phyloP scores from a whole-genome alignment of 164 flowering plant species.

The Tinospora cordifolia region DNA sequence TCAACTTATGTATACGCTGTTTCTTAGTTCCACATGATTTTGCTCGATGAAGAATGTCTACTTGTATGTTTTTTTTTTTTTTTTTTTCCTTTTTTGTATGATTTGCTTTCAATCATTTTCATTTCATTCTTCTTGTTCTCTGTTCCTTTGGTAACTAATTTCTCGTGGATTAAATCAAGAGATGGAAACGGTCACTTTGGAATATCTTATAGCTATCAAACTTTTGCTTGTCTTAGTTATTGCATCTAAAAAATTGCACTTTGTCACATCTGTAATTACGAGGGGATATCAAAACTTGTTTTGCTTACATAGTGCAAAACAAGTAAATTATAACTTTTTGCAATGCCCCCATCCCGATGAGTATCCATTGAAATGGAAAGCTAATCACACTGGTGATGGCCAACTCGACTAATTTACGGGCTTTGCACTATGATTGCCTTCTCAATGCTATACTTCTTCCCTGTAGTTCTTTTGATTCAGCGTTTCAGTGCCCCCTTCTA shows the following conservation, averaged over 20 bases:
- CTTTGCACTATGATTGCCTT: background rate
- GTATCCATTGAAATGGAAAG: background rate
- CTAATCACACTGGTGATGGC: background rate
- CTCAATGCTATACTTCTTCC: background rate
- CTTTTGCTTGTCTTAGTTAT: no score
- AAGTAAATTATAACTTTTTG: background rate
- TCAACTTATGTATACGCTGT: background rate
- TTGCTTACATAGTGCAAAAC: background rate
- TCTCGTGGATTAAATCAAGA: no score
- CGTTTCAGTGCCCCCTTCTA: background rate
- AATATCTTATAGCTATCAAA: no score
- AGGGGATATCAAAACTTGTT: no score
- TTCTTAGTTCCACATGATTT: background rate
- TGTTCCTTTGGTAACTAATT: no score
- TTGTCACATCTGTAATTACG: no score
- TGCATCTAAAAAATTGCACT: no score
- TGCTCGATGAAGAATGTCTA: background rate
- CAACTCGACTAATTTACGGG: background rate
- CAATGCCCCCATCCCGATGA: background rate
- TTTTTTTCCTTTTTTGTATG: no score
- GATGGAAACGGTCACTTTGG: no score
- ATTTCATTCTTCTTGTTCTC: no score
- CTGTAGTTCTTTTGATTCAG: background rate
- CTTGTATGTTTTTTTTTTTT: no score
- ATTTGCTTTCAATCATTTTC: no score